Conservation (phyloP, 768 basidiomycete genomes). For the Lentinula guzmanii region DNA sequence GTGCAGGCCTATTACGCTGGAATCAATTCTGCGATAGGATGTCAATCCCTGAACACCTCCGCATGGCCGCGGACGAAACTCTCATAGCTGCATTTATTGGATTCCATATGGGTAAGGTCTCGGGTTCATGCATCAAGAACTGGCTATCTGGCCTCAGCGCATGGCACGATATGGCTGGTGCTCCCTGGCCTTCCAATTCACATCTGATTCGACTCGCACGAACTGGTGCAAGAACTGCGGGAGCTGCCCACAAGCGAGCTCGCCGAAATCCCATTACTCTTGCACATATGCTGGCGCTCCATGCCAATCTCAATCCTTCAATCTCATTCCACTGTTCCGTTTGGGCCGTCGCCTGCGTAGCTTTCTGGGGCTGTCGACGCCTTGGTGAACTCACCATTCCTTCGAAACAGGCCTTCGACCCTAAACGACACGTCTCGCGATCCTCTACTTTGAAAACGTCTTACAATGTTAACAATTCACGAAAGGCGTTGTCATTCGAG, state of each 20-base stretch:
- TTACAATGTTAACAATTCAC: neutral
- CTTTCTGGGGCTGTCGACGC: slow-evolving; percentile 29
- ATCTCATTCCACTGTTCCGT: slow-evolving; percentile 24
- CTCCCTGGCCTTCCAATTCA: too few relatives aligned
- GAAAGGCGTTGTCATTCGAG: slow-evolving; percentile 12
- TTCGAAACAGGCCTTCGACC: slow-evolving; percentile 6
- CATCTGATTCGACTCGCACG: too few relatives aligned
- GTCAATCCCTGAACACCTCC: slow-evolving; percentile 17
- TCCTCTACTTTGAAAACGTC: neutral
- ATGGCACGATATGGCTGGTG: too few relatives aligned
- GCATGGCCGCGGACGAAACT: slow-evolving; percentile 22
- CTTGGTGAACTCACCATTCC: slow-evolving; percentile 11
- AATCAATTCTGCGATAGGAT: slow-evolving; percentile 25
- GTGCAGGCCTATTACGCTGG: slow-evolving; percentile 24
- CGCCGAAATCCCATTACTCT: too few relatives aligned
- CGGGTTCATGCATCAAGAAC: too few relatives aligned
- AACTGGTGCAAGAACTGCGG: too few relatives aligned
- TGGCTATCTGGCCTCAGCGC: too few relatives aligned
- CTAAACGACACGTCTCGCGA: slow-evolving; percentile 11
- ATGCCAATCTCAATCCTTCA: slow-evolving; percentile 13
- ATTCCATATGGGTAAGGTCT: too few relatives aligned
- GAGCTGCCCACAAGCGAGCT: too few relatives aligned
- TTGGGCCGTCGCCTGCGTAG: slow-evolving; percentile 25
- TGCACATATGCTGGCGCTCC: too few relatives aligned
- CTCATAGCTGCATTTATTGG: slow-evolving; percentile 14